These are phyloP conservation scores for Panicum hallii DNA, from an alignment of 202 grass and related monocot genomes.

Conservation along the genomic window DNA sequence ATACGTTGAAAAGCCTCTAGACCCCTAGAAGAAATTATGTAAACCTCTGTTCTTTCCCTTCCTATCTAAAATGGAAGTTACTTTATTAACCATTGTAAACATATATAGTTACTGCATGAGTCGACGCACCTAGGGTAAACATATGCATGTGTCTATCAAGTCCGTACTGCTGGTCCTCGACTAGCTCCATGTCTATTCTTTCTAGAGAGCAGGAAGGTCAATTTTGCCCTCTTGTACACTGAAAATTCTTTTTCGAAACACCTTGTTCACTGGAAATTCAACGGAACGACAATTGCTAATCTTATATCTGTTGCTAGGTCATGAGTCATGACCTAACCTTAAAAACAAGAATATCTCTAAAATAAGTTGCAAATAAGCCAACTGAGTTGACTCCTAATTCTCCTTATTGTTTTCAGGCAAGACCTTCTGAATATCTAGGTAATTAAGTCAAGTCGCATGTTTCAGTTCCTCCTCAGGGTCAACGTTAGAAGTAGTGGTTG, in stretches of 20 bases:
- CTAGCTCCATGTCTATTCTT: neutral
- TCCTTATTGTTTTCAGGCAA: slow-evolving; percentile 30
- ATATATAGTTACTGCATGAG: neutral
- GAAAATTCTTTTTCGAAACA: no score
- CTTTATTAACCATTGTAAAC: no score
- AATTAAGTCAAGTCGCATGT: slow-evolving; percentile 21
- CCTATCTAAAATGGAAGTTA: no score
- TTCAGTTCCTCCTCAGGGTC: slow-evolving; percentile 10
- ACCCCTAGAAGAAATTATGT: neutral
- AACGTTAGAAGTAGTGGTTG: slow-evolving; percentile 25
- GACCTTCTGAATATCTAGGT: slow-evolving; percentile 17
- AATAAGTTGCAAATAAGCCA: slow-evolving; percentile 12
- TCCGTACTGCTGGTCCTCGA: neutral
- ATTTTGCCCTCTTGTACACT: neutral
- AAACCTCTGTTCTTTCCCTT: slow-evolving; percentile 7
- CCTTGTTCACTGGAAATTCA: neutral
- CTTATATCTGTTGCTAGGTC: slow-evolving; percentile 27
- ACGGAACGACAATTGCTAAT: neutral
- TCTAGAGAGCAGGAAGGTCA: neutral
- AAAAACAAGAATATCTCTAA: slow-evolving; percentile 49
- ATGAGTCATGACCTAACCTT: slow-evolving; percentile 35
- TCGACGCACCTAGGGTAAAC: neutral
- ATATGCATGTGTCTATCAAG: neutral
- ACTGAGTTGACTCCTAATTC: slow-evolving; percentile 28
- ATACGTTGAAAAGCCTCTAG: slow-evolving; percentile 37